These are phyloP conservation scores for Paulownia fortunei DNA, from an alignment of 257 asterid species.

Conservation along the genomic window DNA sequence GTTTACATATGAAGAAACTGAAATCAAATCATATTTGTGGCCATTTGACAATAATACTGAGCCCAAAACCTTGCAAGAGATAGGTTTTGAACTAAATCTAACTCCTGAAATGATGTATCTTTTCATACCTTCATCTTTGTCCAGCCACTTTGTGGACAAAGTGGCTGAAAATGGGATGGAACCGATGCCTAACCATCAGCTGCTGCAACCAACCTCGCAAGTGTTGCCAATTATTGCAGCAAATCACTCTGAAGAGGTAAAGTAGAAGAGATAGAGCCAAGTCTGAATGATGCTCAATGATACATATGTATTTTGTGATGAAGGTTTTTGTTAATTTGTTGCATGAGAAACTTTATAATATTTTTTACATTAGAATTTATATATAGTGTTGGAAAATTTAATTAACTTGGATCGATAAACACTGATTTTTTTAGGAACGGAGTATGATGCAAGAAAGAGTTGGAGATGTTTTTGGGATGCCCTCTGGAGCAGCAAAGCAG, in stretches of 20 bases:
- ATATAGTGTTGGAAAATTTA: background rate
- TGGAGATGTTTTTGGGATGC: background rate
- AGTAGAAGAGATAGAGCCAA: background rate
- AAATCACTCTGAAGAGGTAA: background rate
- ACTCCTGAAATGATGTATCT: slow-evolving; percentile 11
- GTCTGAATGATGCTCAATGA: background rate
- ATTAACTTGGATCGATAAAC: too few relatives aligned
- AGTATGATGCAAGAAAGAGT: background rate
- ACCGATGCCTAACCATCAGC: background rate
- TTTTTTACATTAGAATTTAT: background rate
- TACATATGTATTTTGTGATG: background rate
- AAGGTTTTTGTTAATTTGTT: background rate
- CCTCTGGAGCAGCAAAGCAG: background rate
- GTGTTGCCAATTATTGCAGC: background rate
- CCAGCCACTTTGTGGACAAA: background rate
- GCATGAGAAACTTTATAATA: background rate
- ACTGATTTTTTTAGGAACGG: background rate
- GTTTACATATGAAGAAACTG: background rate
- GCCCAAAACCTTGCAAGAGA: slow-evolving; percentile 1
- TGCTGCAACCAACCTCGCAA: background rate
- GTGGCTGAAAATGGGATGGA: background rate
- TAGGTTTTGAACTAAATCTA: slow-evolving; percentile 12
- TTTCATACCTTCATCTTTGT: background rate
- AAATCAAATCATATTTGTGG: background rate
- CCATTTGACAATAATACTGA: background rate